Evolutionary conservation across 352 stramenopile genomes (phyloP), one percentile per base, ranked within the genome.

Genomic region (Phytophthora melonis): DNA sequence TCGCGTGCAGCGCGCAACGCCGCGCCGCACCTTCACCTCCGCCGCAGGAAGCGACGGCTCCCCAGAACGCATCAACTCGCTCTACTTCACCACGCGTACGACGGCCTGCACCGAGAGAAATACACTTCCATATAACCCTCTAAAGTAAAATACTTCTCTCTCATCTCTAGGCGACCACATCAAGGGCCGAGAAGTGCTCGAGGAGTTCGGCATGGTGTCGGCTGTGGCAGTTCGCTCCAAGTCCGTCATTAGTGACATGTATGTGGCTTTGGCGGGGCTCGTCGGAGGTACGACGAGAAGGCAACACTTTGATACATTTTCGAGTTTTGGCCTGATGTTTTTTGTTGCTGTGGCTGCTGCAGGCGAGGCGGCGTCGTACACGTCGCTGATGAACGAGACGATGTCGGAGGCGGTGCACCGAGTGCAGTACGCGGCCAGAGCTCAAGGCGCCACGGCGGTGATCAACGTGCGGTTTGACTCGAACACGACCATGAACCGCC

Each of bases 401-500:
- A 90, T 86, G 77, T 75, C 84, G 30, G 88, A 95, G 74, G 88
- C 88, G 3, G 84, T 93, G 58, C 85, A 94, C 63, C 87, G 88
- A 43, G 84, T 95, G 74, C 88, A 94, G 70, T 93, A 76, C 53
- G 88, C 88, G 0, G 88, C 88, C 30, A 77, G 82, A 72, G 85
- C 85, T 25, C 82, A 91, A 34, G 88, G 88, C 0, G 88, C 88
- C n/a, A 94, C 88, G 25, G 84, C 87, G 11, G 77, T 95, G 30
- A 80, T 95, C 58, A 93, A 91, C 53, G 88, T 93, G 62, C 87
- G 87, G 53, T 94, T 95, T 68, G 87, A 94, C 72, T 90, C 87
- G 47, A 95, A 92, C 74, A 93, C 85, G 74, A 93, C 88, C 13
- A 95, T 95, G 88, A 95, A 95, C 57, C 87, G 88, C 47, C 82